Percentiles rank a stretch among this genome's conserved stretches.
Conservation (phyloP, 768 basidiomycete species). For the Cystobasidium ongulense region DNA sequence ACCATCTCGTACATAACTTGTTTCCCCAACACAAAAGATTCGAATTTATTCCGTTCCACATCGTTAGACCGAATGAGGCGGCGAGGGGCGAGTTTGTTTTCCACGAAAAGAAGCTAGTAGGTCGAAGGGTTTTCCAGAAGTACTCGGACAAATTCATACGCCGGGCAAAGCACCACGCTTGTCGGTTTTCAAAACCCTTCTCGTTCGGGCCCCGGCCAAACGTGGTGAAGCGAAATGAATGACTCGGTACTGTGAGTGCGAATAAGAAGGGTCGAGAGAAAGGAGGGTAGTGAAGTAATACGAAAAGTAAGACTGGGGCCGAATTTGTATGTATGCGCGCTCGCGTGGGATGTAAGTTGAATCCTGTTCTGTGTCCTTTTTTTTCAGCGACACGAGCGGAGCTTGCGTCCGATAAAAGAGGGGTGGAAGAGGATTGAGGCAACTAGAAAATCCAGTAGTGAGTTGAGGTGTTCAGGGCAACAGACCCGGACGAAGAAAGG, state of each 20-base stretch:
- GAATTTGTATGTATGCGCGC: too few relatives aligned
- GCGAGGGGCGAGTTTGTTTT: background rate
- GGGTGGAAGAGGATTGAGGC: background rate
- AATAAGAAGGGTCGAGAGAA: background rate
- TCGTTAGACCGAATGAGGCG: background rate
- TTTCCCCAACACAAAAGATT: background rate
- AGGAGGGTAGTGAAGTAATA: background rate
- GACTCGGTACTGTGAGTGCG: constrained; percentile 3
- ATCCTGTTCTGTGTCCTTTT: background rate
- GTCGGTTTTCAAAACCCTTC: background rate
- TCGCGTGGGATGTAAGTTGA: background rate
- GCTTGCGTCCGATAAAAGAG: background rate
- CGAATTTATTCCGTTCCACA: background rate
- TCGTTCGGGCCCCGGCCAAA: constrained; percentile 3
- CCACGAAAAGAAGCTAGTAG: background rate
- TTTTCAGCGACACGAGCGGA: background rate
- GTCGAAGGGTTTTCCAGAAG: background rate
- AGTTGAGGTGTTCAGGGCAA: background rate
- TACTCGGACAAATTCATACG: background rate
- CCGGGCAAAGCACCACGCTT: constrained; percentile 4
- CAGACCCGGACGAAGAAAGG: background rate
- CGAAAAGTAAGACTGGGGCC: too few relatives aligned
- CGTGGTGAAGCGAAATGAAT: background rate
- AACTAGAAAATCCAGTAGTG: background rate
- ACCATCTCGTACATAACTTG: background rate